A percentile compares a stretch with the other conserved stretches of the same genome.
These are phyloP conservation scores for Trichoderma endophyticum DNA, from an alignment of 2,329 filamentous ascomycete species.

Conservation along the genomic window DNA sequence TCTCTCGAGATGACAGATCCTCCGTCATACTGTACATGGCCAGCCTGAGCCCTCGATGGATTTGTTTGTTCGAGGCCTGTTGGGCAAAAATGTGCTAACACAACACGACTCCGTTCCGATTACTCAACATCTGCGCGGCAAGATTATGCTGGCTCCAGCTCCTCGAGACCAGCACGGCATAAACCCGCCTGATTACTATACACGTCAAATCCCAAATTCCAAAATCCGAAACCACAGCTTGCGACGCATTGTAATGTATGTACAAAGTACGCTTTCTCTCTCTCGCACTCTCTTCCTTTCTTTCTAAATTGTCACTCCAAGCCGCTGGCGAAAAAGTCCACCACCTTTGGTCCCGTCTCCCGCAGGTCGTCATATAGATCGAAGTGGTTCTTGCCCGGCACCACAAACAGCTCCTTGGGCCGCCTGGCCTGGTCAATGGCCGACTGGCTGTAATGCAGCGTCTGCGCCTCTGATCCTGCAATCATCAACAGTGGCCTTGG, in stretches of 20 bases:
- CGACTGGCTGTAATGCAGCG: constrained; percentile 15
- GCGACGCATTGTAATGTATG: background rate
- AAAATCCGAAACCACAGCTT: background rate
- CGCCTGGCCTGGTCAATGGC: constrained; percentile 17
- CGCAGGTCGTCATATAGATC: constrained; percentile 20
- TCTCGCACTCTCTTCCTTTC: background rate
- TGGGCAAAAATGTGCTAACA: background rate
- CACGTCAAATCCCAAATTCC: background rate
- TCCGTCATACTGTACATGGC: background rate
- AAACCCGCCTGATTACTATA: background rate
- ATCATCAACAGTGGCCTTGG: constrained; percentile 23
- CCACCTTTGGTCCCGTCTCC: constrained; percentile 18
- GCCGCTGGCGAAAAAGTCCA: constrained; percentile 25
- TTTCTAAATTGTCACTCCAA: background rate
- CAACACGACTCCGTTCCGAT: background rate
- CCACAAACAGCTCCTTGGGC: constrained; percentile 22
- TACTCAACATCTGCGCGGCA: background rate
- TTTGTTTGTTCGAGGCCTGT: background rate
- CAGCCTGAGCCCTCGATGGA: background rate
- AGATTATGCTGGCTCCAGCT: background rate
- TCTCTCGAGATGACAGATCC: background rate
- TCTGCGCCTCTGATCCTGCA: constrained; percentile 20
- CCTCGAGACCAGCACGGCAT: background rate
- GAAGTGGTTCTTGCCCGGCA: constrained; percentile 20
- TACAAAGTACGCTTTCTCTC: background rate